phyloP scores from a whole-genome alignment of 2,329 filamentous ascomycete genomes.

The Rachicladosporium sp. region DNA sequence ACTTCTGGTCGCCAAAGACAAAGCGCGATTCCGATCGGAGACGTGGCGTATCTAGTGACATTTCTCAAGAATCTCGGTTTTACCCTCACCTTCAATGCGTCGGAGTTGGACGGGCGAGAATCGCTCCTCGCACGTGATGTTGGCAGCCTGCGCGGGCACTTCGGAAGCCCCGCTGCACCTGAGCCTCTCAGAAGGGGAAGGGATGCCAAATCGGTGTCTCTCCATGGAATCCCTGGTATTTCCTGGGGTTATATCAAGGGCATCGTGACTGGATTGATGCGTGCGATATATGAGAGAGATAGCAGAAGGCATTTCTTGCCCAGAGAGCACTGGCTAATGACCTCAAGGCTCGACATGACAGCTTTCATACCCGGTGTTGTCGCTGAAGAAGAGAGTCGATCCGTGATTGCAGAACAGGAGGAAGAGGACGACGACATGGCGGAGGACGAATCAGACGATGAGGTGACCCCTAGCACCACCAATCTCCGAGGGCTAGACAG shows the following conservation, averaged over 20 bases:
- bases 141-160: conserved; percentile 5
- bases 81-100: conserved; percentile 71
- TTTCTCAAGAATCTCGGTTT: conserved; percentile 91
- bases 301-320: conserved; percentile 78
- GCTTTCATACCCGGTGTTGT: conserved; percentile 80
- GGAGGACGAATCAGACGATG: conserved; percentile 30
- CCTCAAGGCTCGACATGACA: conserved; percentile 71
- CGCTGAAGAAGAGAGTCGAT: conserved; percentile 67
- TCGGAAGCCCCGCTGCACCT: conserved; percentile 1
- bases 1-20: conserved; percentile 25
- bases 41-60: conserved; percentile 61
- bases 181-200: not conserved
- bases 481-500: not conserved
- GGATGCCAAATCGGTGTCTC: conserved; percentile 28
- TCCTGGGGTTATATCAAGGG: conserved; percentile 66
- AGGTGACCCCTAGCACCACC: conserved; percentile 14
- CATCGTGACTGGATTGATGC: conserved; percentile 67
- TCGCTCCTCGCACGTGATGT: conserved; percentile 7
- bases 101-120: conserved; percentile 34
- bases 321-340: conserved; percentile 88
- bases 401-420: conserved; percentile 53
- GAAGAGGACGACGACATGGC: conserved; percentile 39
- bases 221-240: conserved; percentile 56
- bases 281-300: conserved; percentile 85
- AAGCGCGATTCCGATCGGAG: conserved; percentile 56